Conservation (phyloP, 2,329 filamentous ascomycete genomes). For the Plenodomus tracheiphilus region DNA sequence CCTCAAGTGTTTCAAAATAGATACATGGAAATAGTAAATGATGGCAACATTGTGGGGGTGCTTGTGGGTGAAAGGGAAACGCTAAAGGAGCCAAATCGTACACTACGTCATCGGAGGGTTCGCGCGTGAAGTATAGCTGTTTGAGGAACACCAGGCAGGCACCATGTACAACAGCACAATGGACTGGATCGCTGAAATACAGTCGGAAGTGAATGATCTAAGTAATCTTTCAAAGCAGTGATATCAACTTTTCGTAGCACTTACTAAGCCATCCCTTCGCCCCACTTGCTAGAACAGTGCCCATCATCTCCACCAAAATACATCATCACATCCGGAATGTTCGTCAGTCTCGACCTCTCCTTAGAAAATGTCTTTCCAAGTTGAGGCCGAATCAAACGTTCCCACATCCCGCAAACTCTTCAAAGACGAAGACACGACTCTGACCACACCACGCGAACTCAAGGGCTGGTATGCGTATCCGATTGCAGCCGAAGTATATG, state of each 20-base stretch:
- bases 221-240: no score
- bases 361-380: slow-evolving; percentile 14
- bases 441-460: slow-evolving; percentile 78
- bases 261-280: no score
- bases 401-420: slow-evolving; percentile 17
- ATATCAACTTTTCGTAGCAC: no score
- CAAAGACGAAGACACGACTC: slow-evolving; percentile 57
- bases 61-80: background rate
- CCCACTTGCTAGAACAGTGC: background rate
- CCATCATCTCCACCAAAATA: background rate
- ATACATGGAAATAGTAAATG: background rate
- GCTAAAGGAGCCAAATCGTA: background rate
- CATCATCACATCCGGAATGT: background rate
- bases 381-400: slow-evolving; percentile 4
- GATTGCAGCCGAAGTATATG: slow-evolving; percentile 90
- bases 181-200: no score
- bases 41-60: background rate
- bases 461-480: slow-evolving; percentile 89
- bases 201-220: no score
- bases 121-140: background rate
- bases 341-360: background rate
- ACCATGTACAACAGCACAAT: no score
- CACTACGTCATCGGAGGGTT: background rate
- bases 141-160: no score
- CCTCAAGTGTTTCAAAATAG: background rate